Evolutionary conservation across 805 yeast species (phyloP), one percentile per base, ranked within the genome.

Genomic region (Suhomyces emberorum): DNA sequence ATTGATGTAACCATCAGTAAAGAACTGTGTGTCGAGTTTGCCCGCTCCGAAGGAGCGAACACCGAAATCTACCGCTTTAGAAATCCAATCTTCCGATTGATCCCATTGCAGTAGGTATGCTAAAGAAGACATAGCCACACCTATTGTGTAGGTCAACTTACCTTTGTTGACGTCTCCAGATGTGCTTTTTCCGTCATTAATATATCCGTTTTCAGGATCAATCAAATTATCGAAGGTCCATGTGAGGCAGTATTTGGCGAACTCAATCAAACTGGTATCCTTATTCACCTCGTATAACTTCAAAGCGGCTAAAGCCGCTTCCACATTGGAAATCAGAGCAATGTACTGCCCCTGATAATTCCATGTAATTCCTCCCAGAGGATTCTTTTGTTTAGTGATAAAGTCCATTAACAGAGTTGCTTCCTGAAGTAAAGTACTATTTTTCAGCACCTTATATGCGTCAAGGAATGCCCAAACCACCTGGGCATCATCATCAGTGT

Each of bases 401-500:
- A 41, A 48, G 4, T 34, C 26, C 22, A 55, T 37, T 3, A 51
- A 34, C 7, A 31, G 34, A 30, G 43, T 24, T 10, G 59, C 58
- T 6, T 41, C 39, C 3, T 42, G 35, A 11, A 49, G 42, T 16
- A 22, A 22, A 2, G 30, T 8, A 11, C n/a, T 10, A 9, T 25
- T 18, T 11, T 32, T 29, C 3, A 20, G 14, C 5, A 43, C 12
- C 27, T 39, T 38, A 33, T 48, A 55, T 1, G 54, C 58, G n/a
- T 57, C 61, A 7, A 50, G 26, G 27, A 52, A 48, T 3, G 49
- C 54, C 59, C 61, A 59, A 4, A 48, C 49, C 3, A 53, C 39
- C 35, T 59, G 64, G 1, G 55, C 48, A 37, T 57, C 55, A 38
- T 59, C 64, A 37, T 59, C 64, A 16, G 44, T 51, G 36, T 59